These are phyloP conservation scores for Akanthomyces muscarius DNA, from an alignment of 2,329 filamentous ascomycete species.

Conservation along the genomic window DNA sequence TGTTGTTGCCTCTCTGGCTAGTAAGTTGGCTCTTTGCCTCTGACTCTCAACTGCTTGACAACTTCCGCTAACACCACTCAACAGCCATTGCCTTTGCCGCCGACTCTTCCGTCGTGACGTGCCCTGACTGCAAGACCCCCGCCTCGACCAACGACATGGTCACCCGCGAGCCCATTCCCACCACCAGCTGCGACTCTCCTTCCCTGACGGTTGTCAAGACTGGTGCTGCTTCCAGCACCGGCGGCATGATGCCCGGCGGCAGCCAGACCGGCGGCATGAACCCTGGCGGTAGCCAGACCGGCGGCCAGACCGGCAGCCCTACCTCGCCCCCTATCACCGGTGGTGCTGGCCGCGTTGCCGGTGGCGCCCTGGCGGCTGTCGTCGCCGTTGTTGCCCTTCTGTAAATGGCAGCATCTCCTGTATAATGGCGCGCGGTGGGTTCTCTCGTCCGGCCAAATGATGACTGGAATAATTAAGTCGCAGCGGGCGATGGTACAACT, in stretches of 20 bases:
- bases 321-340: background rate
- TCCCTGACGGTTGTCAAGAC: conserved; percentile 12
- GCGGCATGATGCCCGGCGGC: conserved; percentile 16
- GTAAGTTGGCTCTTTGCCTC: background rate
- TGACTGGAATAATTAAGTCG: background rate
- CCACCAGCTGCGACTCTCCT: conserved; percentile 16
- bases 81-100: conserved; percentile 10
- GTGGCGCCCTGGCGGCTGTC: background rate
- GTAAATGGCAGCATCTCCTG: background rate
- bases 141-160: conserved; percentile 19
- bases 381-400: background rate
- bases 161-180: conserved; percentile 18
- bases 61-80: background rate
- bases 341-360: background rate
- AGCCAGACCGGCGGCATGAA: background rate
- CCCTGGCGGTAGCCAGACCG: background rate
- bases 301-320: background rate
- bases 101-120: conserved; percentile 7
- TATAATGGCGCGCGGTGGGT: background rate
- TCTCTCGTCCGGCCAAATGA: background rate
- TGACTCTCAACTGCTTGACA: too few relatives aligned
- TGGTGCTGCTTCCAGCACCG: conserved; percentile 12
- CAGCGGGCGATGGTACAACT: background rate
- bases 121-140: conserved; percentile 15
- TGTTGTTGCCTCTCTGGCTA: conserved; percentile 6